Conservation (phyloP, 1,284 basidiomycete genomes). For the Ceratobasidium sp. region DNA sequence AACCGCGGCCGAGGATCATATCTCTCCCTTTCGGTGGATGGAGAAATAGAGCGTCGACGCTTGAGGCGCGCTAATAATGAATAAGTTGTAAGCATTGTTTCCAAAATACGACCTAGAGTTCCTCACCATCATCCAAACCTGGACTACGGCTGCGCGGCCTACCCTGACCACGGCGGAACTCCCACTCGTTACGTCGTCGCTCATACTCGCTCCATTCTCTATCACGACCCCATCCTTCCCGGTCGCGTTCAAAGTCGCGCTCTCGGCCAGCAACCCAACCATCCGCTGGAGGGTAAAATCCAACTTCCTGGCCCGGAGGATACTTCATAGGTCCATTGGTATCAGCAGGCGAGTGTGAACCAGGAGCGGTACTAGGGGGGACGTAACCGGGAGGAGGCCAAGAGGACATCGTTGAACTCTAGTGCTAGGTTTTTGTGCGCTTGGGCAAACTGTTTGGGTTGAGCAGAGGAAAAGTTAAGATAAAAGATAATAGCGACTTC, state of each 20-base stretch:
- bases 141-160: constrained; percentile 80
- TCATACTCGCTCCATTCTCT: constrained; percentile 43
- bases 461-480: constrained; percentile 66
- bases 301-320: constrained; percentile 60
- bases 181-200: constrained; percentile 43
- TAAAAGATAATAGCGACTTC: constrained; percentile 67
- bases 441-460: constrained; percentile 33
- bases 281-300: constrained; percentile 61
- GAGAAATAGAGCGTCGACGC: constrained; percentile 84
- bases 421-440: constrained; percentile 23
- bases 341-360: constrained; percentile 74
- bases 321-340: constrained; percentile 61
- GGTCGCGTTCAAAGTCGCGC: constrained; percentile 73
- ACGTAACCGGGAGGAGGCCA: constrained; percentile 74
- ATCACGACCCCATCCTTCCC: constrained; percentile 64
- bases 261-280: constrained; percentile 76
- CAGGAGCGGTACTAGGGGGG: constrained; percentile 75
- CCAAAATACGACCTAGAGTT: background rate
- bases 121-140: constrained; percentile 68
- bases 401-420: constrained; percentile 60
- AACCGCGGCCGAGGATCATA: constrained; percentile 84
- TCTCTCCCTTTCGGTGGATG: constrained; percentile 77
- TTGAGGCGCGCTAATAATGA: constrained; percentile 64
- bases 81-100: constrained; percentile 25
- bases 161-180: constrained; percentile 50